These are phyloP conservation scores for Aspergillus caelatus DNA, from an alignment of 2,329 filamentous ascomycete species.

Conservation along the genomic window DNA sequence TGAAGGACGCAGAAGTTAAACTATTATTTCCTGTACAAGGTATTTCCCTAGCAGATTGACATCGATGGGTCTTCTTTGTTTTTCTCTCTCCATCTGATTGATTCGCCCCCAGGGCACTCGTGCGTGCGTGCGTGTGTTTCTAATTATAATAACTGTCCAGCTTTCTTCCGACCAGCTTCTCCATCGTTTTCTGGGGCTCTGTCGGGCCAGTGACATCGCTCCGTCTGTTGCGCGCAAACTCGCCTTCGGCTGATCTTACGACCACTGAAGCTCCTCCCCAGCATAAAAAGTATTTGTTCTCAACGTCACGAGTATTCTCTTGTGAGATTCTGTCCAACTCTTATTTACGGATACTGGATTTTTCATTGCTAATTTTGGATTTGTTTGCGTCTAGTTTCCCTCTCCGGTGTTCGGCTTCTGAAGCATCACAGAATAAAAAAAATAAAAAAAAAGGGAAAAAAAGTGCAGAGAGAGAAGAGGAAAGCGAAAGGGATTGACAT, in stretches of 20 bases:
- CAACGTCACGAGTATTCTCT: not conserved
- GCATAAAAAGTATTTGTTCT: not conserved
- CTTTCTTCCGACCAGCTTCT: not conserved
- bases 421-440: not conserved
- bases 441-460: not conserved
- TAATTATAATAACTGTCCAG: not conserved
- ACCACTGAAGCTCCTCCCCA: slow-evolving; percentile 1
- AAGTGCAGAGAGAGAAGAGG: not conserved
- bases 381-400: not conserved
- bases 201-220: slow-evolving; percentile 2
- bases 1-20: not conserved
- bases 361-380: not conserved
- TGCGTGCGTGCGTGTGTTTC: not conserved
- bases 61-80: not conserved
- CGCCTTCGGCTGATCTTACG: slow-evolving; percentile 3
- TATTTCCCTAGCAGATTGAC: not conserved
- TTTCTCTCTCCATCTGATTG: not conserved
- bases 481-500: not conserved
- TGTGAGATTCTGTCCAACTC: not conserved
- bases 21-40: not conserved
- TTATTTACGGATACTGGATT: not conserved
- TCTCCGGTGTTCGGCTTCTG: not conserved
- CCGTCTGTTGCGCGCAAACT: slow-evolving; percentile 6
- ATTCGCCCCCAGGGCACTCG: not conserved
- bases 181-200: not conserved